Base-by-base conservation (phyloP, 352 stramenopile genomes). In the Phytopythium oedochilum region DNA sequence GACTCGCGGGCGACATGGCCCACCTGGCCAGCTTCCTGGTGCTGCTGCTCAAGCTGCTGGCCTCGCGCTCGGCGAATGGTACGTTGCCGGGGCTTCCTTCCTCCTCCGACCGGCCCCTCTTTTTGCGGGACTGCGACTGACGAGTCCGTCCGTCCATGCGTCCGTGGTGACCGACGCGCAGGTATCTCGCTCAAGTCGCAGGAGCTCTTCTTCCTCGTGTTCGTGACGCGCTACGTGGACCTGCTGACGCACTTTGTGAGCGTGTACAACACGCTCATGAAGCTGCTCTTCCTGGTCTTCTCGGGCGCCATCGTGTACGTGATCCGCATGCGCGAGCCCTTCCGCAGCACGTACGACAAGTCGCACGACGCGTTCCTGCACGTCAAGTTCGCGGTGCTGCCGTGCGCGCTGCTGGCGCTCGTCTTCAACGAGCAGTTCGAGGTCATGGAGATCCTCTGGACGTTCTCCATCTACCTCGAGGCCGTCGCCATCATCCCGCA, bases 241-340 rank as follows among this genome's bases (percentile, higher is more conserved):
- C 79, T 99, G 8, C 99, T 99, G 64, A 98, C 92, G 62, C 84
- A 93, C 73, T 96, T 89, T 57, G 84, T 96, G 70, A 93, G 87
- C 53, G 45, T 99, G 20, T 99, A 99, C 87, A 99, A 99, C 76
- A 98, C 90, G 28, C 61, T 88, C 46, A 99, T 99, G 97, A 99
- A 99, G 75, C 61, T 99, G 23, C 71, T 99, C 10, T 99, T 99
- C 76, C 95, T 99, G 51, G 70, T 72, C 42, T 92, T 97, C 46
- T 99, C 97, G 48, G 86, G 93, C 32, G 94, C 88, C 48, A 99
- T 99, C 65, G 92, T 99, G 54, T 99, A 99, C 85, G 96, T 98
- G 57, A 99, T 99, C 60, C 89, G 94, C 57, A 91, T 92, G 61
- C 81, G 96, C 63, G 92, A 99, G 66, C 94, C 96, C 6, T 99